A percentile compares a stretch with the other conserved stretches of the same genome.
Conservation (phyloP, 805 yeast genomes). For the Candida silvicultrix region DNA sequence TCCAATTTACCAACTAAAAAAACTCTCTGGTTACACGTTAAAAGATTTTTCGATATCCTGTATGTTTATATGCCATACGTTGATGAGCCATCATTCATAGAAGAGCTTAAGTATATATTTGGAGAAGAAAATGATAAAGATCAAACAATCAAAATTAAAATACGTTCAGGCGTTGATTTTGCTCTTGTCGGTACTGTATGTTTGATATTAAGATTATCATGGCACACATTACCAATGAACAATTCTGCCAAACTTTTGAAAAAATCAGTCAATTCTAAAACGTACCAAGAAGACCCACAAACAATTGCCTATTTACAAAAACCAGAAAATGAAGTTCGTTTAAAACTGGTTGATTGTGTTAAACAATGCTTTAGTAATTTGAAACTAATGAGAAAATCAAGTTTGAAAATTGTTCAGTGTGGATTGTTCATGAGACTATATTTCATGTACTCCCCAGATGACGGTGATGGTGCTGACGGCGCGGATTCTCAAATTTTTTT, state of each 20-base stretch:
- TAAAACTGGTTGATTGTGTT: slow-evolving; percentile 37
- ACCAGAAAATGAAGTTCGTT: slow-evolving; percentile 35
- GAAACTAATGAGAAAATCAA: slow-evolving; percentile 36
- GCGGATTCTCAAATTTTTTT: slow-evolving; percentile 51
- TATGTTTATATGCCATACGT: slow-evolving; percentile 64
- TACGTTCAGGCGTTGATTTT: slow-evolving; percentile 33
- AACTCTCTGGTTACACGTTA: slow-evolving; percentile 49
- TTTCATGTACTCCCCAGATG: slow-evolving; percentile 52
- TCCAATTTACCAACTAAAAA: slow-evolving; percentile 46
- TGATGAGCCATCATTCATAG: slow-evolving; percentile 48
- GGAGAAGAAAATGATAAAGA: slow-evolving; percentile 31
- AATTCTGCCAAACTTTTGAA: slow-evolving; percentile 16
- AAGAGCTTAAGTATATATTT: slow-evolving; percentile 36
- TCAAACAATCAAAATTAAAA: slow-evolving; percentile 22
- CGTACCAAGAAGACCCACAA: slow-evolving; percentile 15
- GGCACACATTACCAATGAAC: slow-evolving; percentile 46
- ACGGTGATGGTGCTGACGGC: slow-evolving; percentile 50
- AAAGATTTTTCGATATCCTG: slow-evolving; percentile 50
- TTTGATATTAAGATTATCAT: slow-evolving; percentile 45
- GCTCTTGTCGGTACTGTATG: slow-evolving; percentile 46
- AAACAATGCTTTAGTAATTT: slow-evolving; percentile 37
- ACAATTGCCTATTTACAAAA: slow-evolving; percentile 23
- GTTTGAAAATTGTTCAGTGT: slow-evolving; percentile 50
- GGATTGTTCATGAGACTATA: slow-evolving; percentile 52
- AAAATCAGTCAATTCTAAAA: slow-evolving; percentile 9